A percentile compares a stretch with the other conserved stretches of the same genome.
phyloP scores from a whole-genome alignment of 495 filamentous ascomycete species.

The Annulohypoxylon stygium region DNA sequence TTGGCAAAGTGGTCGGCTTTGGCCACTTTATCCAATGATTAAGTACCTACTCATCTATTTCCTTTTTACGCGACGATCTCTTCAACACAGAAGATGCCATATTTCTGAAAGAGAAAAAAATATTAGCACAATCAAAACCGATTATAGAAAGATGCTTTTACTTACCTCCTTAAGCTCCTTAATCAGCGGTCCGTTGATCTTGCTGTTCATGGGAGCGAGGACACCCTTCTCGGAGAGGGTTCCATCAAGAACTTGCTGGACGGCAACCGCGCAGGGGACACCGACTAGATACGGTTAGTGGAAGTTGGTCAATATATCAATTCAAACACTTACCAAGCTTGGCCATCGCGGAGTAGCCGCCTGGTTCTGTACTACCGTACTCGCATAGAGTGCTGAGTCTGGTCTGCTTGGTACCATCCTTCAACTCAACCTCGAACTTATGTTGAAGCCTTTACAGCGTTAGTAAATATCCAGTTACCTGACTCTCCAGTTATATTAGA shows the following conservation, averaged over 20 bases:
- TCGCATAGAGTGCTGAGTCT: conserved; percentile 85
- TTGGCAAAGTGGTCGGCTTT: neutral
- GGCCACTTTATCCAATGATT: neutral
- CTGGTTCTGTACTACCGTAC: conserved; percentile 76
- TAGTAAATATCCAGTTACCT: neutral
- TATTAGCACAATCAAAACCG: neutral
- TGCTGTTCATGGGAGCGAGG: conserved; percentile 81
- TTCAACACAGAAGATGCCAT: conserved; percentile 66
- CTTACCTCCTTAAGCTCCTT: conserved; percentile 71
- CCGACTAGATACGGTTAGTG: conserved; percentile 54
- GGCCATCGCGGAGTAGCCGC: conserved; percentile 91
- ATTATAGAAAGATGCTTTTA: neutral
- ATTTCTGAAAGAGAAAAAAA: conserved; percentile 52
- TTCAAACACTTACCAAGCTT: conserved; percentile 77
- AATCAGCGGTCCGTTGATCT: conserved; percentile 78
- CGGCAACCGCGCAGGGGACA: conserved; percentile 58
- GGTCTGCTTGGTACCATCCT: conserved; percentile 77
- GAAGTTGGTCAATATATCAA: neutral
- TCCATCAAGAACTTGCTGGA: conserved; percentile 86
- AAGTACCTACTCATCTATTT: neutral
- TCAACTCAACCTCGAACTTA: conserved; percentile 89
- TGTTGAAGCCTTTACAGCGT: conserved; percentile 73
- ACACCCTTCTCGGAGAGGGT: conserved; percentile 82
- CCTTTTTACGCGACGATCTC: conserved; percentile 50
- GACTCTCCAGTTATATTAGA: neutral